Base-by-base conservation (phyloP, 176 grass and related monocot species). In the Phragmites australis region DNA sequence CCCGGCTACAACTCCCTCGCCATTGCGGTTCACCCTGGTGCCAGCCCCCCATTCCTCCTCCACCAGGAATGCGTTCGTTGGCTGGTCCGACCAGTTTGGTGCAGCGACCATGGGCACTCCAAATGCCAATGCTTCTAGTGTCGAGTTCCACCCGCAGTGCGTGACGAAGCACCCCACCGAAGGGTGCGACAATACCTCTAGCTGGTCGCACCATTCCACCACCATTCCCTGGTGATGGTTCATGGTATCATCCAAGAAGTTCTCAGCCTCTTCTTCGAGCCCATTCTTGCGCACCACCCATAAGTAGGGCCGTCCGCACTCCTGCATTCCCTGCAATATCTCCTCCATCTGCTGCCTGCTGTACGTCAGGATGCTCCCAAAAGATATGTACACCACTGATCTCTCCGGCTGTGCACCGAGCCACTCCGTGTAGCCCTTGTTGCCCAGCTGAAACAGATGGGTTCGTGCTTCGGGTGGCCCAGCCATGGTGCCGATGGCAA, bases 141-240 rank as follows among this genome's bases (percentile, higher is more conserved):
- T 87, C 6, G 85, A 87, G 61, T 93, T 93, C 87, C 91, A 93
- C 7, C 91, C 87, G 51, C 80, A 80, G 59, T 93, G 90, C 32
- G 87, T 85, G 18, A 91, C 88, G 68, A 90, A 90, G 74, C 88
- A 87, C n/a, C 76, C 84, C 12, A 86, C 64, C 0, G 83, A 56
- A 9, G 55, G 62, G 26, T 86, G 83, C 2, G 40, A 63, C 40
- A 86, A 37, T 2, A 86, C 83, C 32, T 60, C 19, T n/a, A 80
- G 9, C 51, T 75, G 84, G 26, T 71, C 48, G 39, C 84, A 86
- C 84, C 84, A 82, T 6, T 75, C 47, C 32, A 81, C 34, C 50
- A 76, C 58, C 70, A 76, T 47, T 22, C 31, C 59, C 42, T 6
- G n/a, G n/a, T n/a, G n/a, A n/a, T 78, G 40, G 11, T 10, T 22